These are phyloP conservation scores for Daldinia vernicosa DNA, from an alignment of 495 filamentous ascomycete genomes.

Conservation along the genomic window DNA sequence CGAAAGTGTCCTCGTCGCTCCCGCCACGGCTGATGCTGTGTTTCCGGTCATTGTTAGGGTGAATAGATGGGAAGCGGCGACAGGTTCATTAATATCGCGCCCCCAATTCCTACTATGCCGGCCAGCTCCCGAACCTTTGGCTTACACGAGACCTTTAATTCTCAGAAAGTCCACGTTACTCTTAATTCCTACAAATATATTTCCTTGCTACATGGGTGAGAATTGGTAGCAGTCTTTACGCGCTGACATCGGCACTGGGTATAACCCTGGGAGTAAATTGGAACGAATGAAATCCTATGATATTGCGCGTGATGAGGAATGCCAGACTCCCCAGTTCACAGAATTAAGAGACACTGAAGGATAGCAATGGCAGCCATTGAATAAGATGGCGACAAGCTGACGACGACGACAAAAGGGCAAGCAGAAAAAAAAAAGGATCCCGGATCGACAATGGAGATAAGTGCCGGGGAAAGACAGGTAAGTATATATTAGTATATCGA, in stretches of 20 bases:
- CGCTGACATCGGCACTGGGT: conserved; percentile 1
- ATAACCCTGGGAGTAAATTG: conserved; percentile 23
- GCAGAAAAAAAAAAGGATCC: conserved; percentile 14
- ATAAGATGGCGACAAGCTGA: conserved; percentile 28
- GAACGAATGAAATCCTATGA: conserved; percentile 30
- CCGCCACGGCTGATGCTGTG: conserved; percentile 26
- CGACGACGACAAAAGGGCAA: conserved; percentile 26
- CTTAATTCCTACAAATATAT: background rate
- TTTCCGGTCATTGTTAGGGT: conserved; percentile 24
- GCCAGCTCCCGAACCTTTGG: conserved; percentile 1
- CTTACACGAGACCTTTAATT: conserved; percentile 7
- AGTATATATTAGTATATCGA: conserved; percentile 20
- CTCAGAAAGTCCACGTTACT: conserved; percentile 5
- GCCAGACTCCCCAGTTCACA: conserved; percentile 55
- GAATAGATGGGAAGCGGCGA: background rate
- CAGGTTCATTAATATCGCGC: conserved; percentile 18
- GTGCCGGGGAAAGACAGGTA: conserved; percentile 29
- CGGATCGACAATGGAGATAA: conserved; percentile 37
- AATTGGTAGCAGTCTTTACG: conserved; percentile 6
- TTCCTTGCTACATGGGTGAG: conserved; percentile 27
- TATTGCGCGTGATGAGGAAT: conserved; percentile 50
- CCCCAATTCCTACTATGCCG: conserved; percentile 21
- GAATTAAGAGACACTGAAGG: conserved; percentile 44
- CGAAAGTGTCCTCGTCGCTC: conserved; percentile 44
- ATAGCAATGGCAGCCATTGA: conserved; percentile 45